Percentiles rank a stretch among this genome's conserved stretches.
Conservation (phyloP, 495 filamentous ascomycete species). For the Xylaria cubensis region DNA sequence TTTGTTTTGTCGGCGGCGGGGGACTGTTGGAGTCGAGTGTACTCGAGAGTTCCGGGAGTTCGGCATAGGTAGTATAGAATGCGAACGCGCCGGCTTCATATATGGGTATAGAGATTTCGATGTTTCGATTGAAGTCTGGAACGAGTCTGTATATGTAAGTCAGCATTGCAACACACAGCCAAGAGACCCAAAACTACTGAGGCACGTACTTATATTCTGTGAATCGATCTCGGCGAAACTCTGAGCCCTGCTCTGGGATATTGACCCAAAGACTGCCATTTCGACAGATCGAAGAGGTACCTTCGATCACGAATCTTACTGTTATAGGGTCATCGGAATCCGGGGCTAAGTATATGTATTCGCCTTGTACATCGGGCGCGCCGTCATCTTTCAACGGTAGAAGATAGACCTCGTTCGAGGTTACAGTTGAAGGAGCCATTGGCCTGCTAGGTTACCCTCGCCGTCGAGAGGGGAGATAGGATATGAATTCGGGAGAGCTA, state of each 20-base stretch:
- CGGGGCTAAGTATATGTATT: constrained; percentile 89
- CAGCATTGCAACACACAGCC: not conserved
- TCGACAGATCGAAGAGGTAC: constrained; percentile 92
- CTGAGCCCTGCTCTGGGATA: constrained; percentile 75
- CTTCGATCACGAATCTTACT: constrained; percentile 92
- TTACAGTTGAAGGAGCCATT: constrained; percentile 62
- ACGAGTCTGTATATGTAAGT: constrained; percentile 64
- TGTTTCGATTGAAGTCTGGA: constrained; percentile 89
- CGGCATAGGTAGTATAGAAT: constrained; percentile 92
- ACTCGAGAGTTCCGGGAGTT: constrained; percentile 78
- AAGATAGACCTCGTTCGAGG: constrained; percentile 75
- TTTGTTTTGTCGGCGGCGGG: constrained; percentile 65
- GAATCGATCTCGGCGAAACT: constrained; percentile 79
- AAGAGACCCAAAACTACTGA: constrained; percentile 34
- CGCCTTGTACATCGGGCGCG: constrained; percentile 85
- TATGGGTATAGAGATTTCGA: constrained; percentile 88
- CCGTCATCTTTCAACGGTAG: constrained; percentile 91
- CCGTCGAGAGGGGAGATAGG: not conserved
- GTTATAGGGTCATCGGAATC: constrained; percentile 72
- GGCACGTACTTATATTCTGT: constrained; percentile 77
- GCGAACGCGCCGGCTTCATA: constrained; percentile 86
- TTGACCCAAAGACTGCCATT: constrained; percentile 96
- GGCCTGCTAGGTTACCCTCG: constrained; percentile 10
- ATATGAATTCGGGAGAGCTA: not conserved
- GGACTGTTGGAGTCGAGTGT: constrained; percentile 45